Evolutionary conservation across 371 early-diverging fungal genomes (phyloP), one percentile per base, ranked within the genome.

Genomic region (Rozella allomycis): DNA sequence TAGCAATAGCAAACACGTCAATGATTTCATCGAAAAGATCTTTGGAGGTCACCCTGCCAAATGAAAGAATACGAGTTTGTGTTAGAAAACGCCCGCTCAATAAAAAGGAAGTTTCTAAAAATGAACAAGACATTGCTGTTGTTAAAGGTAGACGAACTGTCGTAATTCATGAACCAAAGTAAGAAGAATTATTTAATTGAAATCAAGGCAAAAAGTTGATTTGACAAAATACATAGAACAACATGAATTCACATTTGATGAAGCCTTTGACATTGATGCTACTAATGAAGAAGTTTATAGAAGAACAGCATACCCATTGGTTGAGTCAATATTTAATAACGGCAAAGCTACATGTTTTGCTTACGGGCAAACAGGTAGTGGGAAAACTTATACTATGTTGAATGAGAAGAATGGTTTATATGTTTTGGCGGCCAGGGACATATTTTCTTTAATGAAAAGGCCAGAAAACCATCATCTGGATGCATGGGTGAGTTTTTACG

Each of bases 341-440:
- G 96, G 94, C 26, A 90, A 90, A 48, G 91, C 93, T 0, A 93
- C 97, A 5, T 85, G 96, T 47, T 91, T 98, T 64, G 97, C 96
- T 32, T 94, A 93, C 52, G 93, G 93, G 42, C 91, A 90, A 51
- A 90, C 90, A 2, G 94, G 94, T 39, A 74, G 79, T 31, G 99
- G 99, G 20, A 98, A 98, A 52, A 97, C 97, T 0, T 79, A 76
- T 51, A 98, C 99, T 0, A 97, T 97, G 97, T 56, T 94, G 37
- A 81, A 87, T 44, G 54, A 57, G 10, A 58, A 58, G 2, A 60
- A 59, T 40, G 70, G 87, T 4, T 70, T 93, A 14, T 96, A 88
- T 40, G 79, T 84, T 2, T 58, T 70, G 41, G 91, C 97, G 0
- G 84, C 82, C 0, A 50, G 73, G 11, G 91, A 87, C 42, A 81